phyloP scores from a whole-genome alignment of 2,329 filamentous ascomycete species.

The Huntiella abstrusa region DNA sequence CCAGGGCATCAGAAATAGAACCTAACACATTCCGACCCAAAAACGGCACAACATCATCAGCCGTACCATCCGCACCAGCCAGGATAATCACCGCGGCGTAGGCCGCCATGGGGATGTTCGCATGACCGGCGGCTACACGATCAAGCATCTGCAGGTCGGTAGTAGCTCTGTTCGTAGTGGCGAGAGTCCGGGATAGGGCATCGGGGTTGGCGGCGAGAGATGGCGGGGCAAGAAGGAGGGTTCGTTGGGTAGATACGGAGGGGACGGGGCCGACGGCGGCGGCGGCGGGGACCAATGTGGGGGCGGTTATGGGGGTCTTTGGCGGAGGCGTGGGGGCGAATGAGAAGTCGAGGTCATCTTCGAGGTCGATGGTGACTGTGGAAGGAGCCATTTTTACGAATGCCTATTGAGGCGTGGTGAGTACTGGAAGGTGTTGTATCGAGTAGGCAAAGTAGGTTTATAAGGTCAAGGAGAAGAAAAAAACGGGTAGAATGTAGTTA shows the following conservation, averaged over 20 bases:
- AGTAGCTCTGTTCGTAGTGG: slow-evolving; percentile 50
- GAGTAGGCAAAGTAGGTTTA: neutral
- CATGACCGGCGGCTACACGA: slow-evolving; percentile 65
- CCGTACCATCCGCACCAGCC: slow-evolving; percentile 52
- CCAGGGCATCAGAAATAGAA: slow-evolving; percentile 51
- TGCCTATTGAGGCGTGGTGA: neutral
- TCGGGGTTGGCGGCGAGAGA: slow-evolving; percentile 75
- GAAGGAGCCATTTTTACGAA: slow-evolving; percentile 25
- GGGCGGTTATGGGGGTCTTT: slow-evolving; percentile 9
- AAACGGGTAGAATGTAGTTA: neutral
- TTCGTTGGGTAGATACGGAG: slow-evolving; percentile 27
- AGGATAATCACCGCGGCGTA: slow-evolving; percentile 79
- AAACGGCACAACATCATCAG: slow-evolving; percentile 41
- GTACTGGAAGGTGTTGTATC: neutral
- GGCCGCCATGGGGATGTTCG: slow-evolving; percentile 52
- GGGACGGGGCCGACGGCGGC: slow-evolving; percentile 17
- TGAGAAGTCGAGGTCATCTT: slow-evolving; percentile 30
- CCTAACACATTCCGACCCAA: slow-evolving; percentile 49
- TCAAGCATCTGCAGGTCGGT: slow-evolving; percentile 98
- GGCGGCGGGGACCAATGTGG: slow-evolving; percentile 15
- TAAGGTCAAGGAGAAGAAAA: neutral
- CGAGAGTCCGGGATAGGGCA: slow-evolving; percentile 51
- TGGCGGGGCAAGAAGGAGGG: slow-evolving; percentile 74
- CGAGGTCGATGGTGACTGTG: slow-evolving; percentile 34
- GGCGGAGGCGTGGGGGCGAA: slow-evolving; percentile 16